phyloP scores from a whole-genome alignment of 495 filamentous ascomycete species.

The Tuber indicum region DNA sequence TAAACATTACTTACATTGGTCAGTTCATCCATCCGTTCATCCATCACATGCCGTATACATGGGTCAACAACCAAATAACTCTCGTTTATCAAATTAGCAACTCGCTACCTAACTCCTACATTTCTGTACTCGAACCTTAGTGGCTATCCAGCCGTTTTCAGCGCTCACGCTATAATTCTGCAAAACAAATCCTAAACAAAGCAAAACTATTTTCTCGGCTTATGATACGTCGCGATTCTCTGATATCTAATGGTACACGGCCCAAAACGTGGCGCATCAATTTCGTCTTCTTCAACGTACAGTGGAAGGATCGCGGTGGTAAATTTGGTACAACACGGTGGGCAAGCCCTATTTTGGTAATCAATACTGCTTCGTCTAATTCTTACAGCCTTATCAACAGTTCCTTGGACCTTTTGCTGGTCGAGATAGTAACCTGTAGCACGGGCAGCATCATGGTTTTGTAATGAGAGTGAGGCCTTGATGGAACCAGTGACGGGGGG shows the following conservation, averaged over 20 bases:
- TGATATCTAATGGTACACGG: not conserved
- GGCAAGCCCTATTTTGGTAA: not conserved
- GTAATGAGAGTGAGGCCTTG: not conserved
- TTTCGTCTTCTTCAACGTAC: not conserved
- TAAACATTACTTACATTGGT: too few relatives aligned
- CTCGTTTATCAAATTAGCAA: too few relatives aligned
- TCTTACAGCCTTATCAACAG: not conserved
- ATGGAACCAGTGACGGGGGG: not conserved
- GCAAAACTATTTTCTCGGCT: not conserved
- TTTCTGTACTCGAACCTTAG: too few relatives aligned
- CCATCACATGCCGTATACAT: too few relatives aligned
- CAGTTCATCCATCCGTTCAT: too few relatives aligned
- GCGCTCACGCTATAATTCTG: not conserved
- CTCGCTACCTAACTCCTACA: too few relatives aligned
- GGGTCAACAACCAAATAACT: too few relatives aligned
- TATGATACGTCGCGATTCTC: not conserved
- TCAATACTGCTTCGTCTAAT: not conserved
- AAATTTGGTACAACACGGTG: accelerated
- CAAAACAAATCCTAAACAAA: not conserved
- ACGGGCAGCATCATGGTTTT: accelerated
- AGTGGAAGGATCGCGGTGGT: too few relatives aligned
- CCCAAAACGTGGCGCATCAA: not conserved
- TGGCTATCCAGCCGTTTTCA: too few relatives aligned
- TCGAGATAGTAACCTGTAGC: accelerated
- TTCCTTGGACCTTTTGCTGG: not conserved